Base-by-base conservation (phyloP, 345 rosid species). In the Cardamine occulta region DNA sequence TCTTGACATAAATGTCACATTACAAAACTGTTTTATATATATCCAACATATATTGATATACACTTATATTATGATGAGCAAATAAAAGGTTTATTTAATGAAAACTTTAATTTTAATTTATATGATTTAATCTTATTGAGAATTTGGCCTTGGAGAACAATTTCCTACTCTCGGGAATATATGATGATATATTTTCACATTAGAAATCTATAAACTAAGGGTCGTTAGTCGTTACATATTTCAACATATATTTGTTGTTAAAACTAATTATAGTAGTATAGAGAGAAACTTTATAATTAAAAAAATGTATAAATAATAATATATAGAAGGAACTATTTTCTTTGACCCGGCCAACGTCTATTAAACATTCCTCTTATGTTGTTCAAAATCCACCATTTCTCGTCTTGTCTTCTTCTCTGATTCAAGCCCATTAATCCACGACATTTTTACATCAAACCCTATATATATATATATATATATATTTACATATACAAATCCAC, bases 401-500 rank as follows among this genome's bases (percentile, higher is more conserved):
- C 66, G 19, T 55, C 75, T 77, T 56, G 60, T 55, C 60, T 70
- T 77, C 75, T 70, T 77, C 71, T 55, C 19, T 4, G 52, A 70
- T 77, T 77, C 76, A 70, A 77, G 72, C 76, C 80, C 80, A 77
- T 70, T 70, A 7, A 54, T 44, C 47, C 75, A 76, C 75, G 80
- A 62, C 65, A 76, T 12, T 42, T 35, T 31, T 70, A 70, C 66
- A 55, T 63, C 75, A 63, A 77, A 45, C 34, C 39, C 58, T 42
- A 62, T 76, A 69, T 76, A 35, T 61, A 37, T 76, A 68, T 76
- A 24, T 40, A 62, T 76, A 68, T n/a, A n/a, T 76, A 70, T 76
- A 72, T 45, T 6, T 31, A 6, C 17, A 63, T 14, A 18, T 9
- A 31, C 35, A 31, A 19, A 47, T 47, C 35, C 53, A 56, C 26